These are phyloP conservation scores for Areca catechu DNA, from an alignment of 176 grass and related monocot genomes.

Conservation along the genomic window DNA sequence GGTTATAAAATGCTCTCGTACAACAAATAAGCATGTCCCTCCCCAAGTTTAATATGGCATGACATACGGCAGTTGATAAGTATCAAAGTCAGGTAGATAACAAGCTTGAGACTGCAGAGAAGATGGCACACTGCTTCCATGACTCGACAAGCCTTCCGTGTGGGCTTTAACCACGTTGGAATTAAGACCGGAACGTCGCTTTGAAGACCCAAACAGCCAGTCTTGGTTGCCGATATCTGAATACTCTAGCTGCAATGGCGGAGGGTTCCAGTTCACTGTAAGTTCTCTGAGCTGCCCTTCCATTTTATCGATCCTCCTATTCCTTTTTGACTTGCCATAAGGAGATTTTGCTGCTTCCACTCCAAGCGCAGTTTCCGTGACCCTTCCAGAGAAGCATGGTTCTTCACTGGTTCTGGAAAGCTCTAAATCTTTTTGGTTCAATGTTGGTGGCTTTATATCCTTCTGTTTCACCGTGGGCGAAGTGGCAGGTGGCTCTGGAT, in stretches of 20 bases:
- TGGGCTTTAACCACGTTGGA: no score
- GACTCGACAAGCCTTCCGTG: neutral
- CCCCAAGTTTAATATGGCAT: conserved; percentile 2
- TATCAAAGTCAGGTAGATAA: conserved; percentile 3
- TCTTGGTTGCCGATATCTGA: neutral
- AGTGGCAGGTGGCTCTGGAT: neutral
- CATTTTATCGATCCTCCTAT: neutral
- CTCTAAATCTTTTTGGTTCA: neutral
- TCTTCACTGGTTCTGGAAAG: neutral
- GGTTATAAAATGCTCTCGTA: no score
- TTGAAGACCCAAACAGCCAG: neutral
- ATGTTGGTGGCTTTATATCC: no score
- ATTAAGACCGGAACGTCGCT: neutral
- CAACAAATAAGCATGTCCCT: no score
- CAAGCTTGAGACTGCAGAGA: conserved; percentile 5
- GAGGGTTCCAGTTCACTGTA: conserved; percentile 5
- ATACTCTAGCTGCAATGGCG: neutral
- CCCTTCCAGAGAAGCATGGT: conserved; percentile 1
- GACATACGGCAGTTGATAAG: conserved; percentile 13
- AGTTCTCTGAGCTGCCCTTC: neutral
- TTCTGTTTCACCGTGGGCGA: neutral
- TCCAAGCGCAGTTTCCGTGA: neutral
- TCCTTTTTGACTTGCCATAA: neutral
- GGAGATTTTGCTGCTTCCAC: neutral
- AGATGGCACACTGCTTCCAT: neutral